Evolutionary conservation across 371 early-diverging fungal genomes (phyloP).

Genomic region (Mucor mucedo): DNA sequence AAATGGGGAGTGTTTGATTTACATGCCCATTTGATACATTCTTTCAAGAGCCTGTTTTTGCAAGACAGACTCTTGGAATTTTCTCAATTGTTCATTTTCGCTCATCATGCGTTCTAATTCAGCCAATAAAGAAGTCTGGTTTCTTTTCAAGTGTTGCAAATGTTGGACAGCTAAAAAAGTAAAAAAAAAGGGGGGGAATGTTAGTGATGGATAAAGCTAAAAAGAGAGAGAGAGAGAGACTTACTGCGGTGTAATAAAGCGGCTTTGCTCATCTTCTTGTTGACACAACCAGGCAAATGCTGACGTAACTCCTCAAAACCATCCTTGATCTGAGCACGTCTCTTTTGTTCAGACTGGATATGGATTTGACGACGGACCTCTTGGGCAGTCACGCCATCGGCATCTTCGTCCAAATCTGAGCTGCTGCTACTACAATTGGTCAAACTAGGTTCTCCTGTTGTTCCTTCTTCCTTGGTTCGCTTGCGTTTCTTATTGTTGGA

Average conservation of each 20-base stretch:
- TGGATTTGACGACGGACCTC: conserved; percentile 64
- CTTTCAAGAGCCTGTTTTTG: conserved; percentile 60
- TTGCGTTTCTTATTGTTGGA: conserved; percentile 44
- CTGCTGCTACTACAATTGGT: not conserved
- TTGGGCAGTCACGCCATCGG: conserved; percentile 46
- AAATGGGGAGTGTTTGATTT: conserved; percentile 17
- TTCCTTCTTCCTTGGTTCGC: conserved; percentile 16
- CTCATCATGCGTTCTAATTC: conserved; percentile 51
- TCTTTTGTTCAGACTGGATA: conserved; percentile 67
- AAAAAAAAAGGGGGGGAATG: not conserved
- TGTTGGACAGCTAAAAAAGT: conserved; percentile 50
- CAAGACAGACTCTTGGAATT: conserved; percentile 55
- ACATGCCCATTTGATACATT: conserved; percentile 59
- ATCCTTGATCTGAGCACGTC: conserved; percentile 66
- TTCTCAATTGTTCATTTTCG: conserved; percentile 58
- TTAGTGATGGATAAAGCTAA: not conserved
- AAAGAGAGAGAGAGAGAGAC: conserved; percentile 13
- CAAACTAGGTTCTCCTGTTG: not conserved
- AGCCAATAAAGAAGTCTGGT: conserved; percentile 46
- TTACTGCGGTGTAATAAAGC: conserved; percentile 58
- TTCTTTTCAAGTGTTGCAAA: conserved; percentile 54
- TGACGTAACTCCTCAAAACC: conserved; percentile 62
- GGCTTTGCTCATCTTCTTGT: conserved; percentile 65
- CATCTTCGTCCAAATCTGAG: conserved; percentile 34
- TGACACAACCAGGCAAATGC: conserved; percentile 58